These are phyloP conservation scores for Fusarium sarcochroum DNA, from an alignment of 2,329 filamentous ascomycete species.

Conservation along the genomic window DNA sequence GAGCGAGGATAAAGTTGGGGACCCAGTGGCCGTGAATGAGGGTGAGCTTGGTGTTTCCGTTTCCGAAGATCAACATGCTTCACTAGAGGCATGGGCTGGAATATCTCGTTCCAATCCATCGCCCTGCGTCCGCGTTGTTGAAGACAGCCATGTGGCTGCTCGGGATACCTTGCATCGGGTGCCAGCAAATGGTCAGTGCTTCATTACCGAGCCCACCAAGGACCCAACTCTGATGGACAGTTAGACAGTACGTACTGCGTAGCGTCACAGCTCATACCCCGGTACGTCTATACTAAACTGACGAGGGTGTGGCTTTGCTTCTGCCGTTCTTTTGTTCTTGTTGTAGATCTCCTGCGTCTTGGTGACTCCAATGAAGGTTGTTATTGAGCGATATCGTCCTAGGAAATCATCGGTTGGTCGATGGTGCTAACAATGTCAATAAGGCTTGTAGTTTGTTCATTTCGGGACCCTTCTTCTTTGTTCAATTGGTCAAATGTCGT, in stretches of 20 bases:
- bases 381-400: not conserved
- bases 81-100: not conserved
- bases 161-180: constrained; percentile 37
- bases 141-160: constrained; percentile 40
- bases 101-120: not conserved
- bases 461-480: not conserved
- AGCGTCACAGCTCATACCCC: not conserved
- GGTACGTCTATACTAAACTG: not conserved
- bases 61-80: not conserved
- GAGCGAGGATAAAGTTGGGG: not conserved
- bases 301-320: constrained; percentile 20
- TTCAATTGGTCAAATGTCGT: constrained; percentile 3
- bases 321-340: constrained; percentile 21
- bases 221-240: constrained; percentile 22
- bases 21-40: not conserved
- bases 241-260: constrained; percentile 20
- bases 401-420: not conserved
- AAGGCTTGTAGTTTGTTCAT: not conserved
- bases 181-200: constrained; percentile 43
- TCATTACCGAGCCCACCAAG: constrained; percentile 37
- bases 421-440: not conserved
- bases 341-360: constrained; percentile 35
- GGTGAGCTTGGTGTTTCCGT: not conserved
- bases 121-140: constrained; percentile 17
- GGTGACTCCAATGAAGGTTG: not conserved